phyloP scores from a whole-genome alignment of 2,329 filamentous ascomycete species.

The Akanthomyces lecanii region DNA sequence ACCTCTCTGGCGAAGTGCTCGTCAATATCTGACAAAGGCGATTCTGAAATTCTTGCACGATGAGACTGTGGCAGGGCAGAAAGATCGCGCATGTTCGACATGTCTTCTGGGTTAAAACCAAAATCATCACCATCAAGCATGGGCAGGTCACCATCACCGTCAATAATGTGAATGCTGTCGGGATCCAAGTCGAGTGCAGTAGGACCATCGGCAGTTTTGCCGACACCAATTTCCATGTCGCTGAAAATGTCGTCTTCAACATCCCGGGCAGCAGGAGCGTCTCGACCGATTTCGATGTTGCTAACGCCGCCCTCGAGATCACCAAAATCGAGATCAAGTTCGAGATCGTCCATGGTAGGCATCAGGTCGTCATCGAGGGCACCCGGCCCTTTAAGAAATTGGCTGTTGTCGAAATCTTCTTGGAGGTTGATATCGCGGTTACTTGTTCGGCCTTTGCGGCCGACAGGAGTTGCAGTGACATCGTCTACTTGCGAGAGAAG shows the following conservation, averaged over 20 bases:
- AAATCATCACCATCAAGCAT: slow-evolving; percentile 58
- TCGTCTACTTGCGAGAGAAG: slow-evolving; percentile 72
- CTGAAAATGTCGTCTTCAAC: slow-evolving; percentile 67
- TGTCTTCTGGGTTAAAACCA: slow-evolving; percentile 57
- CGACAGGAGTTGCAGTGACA: slow-evolving; percentile 47
- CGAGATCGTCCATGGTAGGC: slow-evolving; percentile 60
- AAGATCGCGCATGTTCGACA: slow-evolving; percentile 52
- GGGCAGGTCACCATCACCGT: slow-evolving; percentile 59
- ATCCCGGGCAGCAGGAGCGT: slow-evolving; percentile 65
- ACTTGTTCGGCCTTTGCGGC: slow-evolving; percentile 54
- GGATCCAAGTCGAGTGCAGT: slow-evolving; percentile 51
- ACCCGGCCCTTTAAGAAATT: slow-evolving; percentile 69
- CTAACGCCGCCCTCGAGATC: slow-evolving; percentile 65
- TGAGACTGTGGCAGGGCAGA: slow-evolving; percentile 44
- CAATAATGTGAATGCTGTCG: slow-evolving; percentile 54
- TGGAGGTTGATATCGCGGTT: slow-evolving; percentile 65
- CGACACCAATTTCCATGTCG: slow-evolving; percentile 56
- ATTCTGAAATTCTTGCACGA: slow-evolving; percentile 63
- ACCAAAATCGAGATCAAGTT: slow-evolving; percentile 65
- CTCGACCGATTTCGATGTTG: slow-evolving; percentile 79
- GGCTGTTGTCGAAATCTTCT: slow-evolving; percentile 69
- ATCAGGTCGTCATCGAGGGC: slow-evolving; percentile 55
- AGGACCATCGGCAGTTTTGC: slow-evolving; percentile 55
- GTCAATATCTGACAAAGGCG: slow-evolving; percentile 66
- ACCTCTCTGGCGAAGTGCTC: slow-evolving; percentile 57